Evolutionary conservation across 805 yeast species (phyloP).

Genomic region (Priceomyces melissophilus): DNA sequence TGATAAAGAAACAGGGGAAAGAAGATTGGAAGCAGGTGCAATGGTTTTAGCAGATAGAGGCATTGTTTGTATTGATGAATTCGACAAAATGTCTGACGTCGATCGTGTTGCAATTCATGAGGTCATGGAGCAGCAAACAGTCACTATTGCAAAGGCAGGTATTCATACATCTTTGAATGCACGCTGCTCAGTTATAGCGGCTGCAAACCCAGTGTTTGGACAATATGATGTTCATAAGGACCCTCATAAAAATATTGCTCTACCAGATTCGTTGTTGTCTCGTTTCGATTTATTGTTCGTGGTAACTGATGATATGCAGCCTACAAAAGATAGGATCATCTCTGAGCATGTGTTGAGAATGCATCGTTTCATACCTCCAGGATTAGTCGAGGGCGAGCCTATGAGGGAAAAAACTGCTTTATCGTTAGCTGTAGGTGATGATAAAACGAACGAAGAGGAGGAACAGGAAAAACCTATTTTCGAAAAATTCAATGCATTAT

Average conservation of each 20-base stretch:
- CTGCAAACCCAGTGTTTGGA: conserved; percentile 96
- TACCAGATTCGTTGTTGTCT: conserved; percentile 93
- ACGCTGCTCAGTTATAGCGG: conserved; percentile 94
- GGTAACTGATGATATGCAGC: conserved; percentile 92
- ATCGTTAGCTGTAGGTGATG: conserved; percentile 79
- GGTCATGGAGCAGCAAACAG: conserved; percentile 99
- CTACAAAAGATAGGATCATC: conserved; percentile 76
- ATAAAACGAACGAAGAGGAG: conserved; percentile 40
- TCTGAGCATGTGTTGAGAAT: conserved; percentile 93
- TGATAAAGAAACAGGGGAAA: conserved; percentile 95
- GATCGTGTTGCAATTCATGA: conserved; percentile 98
- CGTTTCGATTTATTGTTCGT: conserved; percentile 95
- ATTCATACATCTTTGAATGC: conserved; percentile 96
- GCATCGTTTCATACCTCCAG: conserved; percentile 86
- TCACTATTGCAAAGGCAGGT: conserved; percentile 97
- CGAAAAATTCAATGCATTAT: conserved; percentile 76
- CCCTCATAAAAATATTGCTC: conserved; percentile 93
- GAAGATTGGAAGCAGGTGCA: conserved; percentile 97
- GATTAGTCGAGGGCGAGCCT: conserved; percentile 90
- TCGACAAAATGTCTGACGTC: conserved; percentile 94
- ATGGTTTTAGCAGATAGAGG: conserved; percentile 99
- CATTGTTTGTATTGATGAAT: conserved; percentile 96
- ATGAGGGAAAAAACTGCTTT: conserved; percentile 71
- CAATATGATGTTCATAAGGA: conserved; percentile 95
- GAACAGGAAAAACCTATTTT: conserved; percentile 60